Conservation (phyloP, 1,284 basidiomycete species). For the Moniliophthora roreri region DNA sequence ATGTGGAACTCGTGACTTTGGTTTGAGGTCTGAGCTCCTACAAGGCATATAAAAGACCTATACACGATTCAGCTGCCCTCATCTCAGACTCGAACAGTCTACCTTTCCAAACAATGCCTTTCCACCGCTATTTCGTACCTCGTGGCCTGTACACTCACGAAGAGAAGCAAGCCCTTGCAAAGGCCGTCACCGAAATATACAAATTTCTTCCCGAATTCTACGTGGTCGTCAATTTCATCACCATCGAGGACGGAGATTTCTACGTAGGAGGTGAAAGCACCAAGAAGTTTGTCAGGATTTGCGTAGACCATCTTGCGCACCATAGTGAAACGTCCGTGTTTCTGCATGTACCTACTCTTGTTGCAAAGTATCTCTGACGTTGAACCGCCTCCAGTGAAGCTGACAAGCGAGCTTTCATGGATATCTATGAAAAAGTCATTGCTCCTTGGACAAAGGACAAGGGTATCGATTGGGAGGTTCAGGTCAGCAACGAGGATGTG, state of each 20-base stretch:
- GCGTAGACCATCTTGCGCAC: constrained; percentile 19
- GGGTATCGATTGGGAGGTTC: constrained; percentile 22
- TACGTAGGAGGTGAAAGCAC: constrained; percentile 16
- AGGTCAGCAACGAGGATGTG: constrained; percentile 19
- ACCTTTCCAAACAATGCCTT: constrained; percentile 22
- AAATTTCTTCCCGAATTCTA: constrained; percentile 17
- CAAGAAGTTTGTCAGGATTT: constrained; percentile 17
- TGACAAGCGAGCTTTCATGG: constrained; percentile 17
- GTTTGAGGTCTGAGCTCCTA: too few species aligned
- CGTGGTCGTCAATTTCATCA: constrained; percentile 22
- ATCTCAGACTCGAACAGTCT: too few species aligned
- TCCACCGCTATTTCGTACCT: constrained; percentile 22
- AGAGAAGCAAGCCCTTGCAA: constrained; percentile 19
- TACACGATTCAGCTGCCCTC: too few species aligned
- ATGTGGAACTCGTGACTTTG: too few species aligned
- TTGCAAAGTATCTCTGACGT: too few species aligned
- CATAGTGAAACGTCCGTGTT: constrained; percentile 14
- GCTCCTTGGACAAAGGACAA: constrained; percentile 22
- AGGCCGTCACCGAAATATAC: constrained; percentile 19
- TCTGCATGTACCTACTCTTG: too few species aligned
- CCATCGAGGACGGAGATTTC: constrained; percentile 15
- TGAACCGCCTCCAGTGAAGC: constrained; percentile 2
- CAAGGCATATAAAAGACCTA: too few species aligned
- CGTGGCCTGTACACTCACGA: constrained; percentile 19
- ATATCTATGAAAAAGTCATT: constrained; percentile 18